These are phyloP conservation scores for Globisporangium parvum DNA, from an alignment of 352 stramenopile species.

Conservation along the genomic window DNA sequence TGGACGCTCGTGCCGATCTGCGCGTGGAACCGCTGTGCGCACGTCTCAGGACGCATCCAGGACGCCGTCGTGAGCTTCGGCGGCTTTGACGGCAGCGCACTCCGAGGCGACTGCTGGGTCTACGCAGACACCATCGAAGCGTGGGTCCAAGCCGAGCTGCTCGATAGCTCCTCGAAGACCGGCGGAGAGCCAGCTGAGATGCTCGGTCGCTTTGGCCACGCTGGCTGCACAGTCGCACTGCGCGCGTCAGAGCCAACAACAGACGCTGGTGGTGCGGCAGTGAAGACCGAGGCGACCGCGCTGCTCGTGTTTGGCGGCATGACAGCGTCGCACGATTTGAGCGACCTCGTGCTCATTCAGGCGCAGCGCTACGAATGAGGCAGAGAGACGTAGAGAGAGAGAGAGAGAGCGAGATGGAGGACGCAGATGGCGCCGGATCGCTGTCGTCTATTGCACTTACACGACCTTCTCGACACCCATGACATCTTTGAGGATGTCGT, in stretches of 20 bases:
- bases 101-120: constrained; percentile 39
- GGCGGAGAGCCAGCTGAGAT: not conserved
- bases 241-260: not conserved
- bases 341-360: constrained; percentile 27
- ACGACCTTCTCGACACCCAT: constrained; percentile 66
- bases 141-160: constrained; percentile 15
- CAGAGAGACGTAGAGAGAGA: not conserved
- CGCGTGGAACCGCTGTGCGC: constrained; percentile 49
- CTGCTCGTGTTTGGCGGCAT: constrained; percentile 59
- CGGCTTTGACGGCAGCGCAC: constrained; percentile 39
- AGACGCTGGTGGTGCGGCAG: no score
- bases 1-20: constrained; percentile 53
- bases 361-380: not conserved
- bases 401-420: constrained; percentile 3
- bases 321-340: constrained; percentile 39
- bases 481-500: constrained; percentile 85
- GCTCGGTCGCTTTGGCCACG: constrained; percentile 39
- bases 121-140: constrained; percentile 43
- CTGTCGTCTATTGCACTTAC: constrained; percentile 34
- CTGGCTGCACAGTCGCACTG: constrained; percentile 5
- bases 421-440: not conserved
- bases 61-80: constrained; percentile 39
- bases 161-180: not conserved
- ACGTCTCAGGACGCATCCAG: constrained; percentile 24
- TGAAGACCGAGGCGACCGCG: constrained; percentile 5